Percentiles rank a stretch among this genome's conserved stretches.
Evolutionary conservation across 108 stramenopile genomes (phyloP).

Genomic region (Nitzschia sp.): DNA sequence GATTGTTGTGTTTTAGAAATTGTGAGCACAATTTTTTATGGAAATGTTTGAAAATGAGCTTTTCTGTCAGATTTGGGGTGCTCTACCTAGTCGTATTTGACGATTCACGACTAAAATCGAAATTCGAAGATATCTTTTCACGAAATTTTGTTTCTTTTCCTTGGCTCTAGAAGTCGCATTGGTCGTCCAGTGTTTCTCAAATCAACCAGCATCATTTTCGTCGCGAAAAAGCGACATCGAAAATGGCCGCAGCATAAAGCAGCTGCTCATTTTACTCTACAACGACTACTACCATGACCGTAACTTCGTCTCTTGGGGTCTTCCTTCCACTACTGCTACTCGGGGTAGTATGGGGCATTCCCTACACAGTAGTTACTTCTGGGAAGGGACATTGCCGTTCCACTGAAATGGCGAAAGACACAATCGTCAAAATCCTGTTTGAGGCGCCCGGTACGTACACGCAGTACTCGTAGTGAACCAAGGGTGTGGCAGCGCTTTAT

Average conservation of each 20-base stretch:
- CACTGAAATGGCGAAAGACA: slow-evolving; percentile 54
- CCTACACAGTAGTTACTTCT: slow-evolving; percentile 28
- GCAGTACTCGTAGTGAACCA: too few relatives aligned
- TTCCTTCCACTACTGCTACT: background rate
- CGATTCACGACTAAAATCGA: slow-evolving; percentile 5
- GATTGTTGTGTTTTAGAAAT: background rate
- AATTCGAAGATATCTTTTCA: slow-evolving; percentile 1
- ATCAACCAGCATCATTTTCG: too few relatives aligned
- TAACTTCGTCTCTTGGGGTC: background rate
- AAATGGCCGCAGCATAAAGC: too few relatives aligned
- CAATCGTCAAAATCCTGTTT: slow-evolving; percentile 48
- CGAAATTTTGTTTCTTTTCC: too few relatives aligned
- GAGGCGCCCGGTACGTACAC: slow-evolving; percentile 59
- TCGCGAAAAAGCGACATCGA: too few relatives aligned
- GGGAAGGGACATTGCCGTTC: slow-evolving; percentile 52
- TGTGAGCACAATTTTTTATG: background rate
- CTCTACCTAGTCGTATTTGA: background rate
- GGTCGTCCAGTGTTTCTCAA: too few relatives aligned
- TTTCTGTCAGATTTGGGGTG: background rate
- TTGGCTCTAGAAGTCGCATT: too few relatives aligned
- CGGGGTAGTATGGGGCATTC: background rate
- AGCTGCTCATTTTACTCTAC: too few relatives aligned
- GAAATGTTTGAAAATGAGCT: background rate
- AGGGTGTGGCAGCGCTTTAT: too few relatives aligned
- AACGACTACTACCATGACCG: background rate